Percentiles rank a stretch among this genome's conserved stretches.
These are phyloP conservation scores for Curvularia sp. DNA, from an alignment of 2,329 filamentous ascomycete species.

Conservation along the genomic window DNA sequence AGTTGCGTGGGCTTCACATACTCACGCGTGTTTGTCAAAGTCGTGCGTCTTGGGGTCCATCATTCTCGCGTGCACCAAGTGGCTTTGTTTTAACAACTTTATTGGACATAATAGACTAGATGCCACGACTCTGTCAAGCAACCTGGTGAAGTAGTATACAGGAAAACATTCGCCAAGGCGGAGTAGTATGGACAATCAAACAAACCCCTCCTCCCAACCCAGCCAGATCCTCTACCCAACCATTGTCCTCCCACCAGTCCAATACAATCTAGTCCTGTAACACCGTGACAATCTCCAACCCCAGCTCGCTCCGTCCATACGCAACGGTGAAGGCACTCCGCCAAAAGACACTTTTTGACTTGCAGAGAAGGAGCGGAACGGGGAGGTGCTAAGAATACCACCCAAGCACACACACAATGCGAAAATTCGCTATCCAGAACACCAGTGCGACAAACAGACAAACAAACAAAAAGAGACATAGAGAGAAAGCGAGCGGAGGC, in stretches of 20 bases:
- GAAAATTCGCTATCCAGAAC: slow-evolving; percentile 26
- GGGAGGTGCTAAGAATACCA: slow-evolving; percentile 11
- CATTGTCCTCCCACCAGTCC: slow-evolving; percentile 13
- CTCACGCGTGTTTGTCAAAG: background rate
- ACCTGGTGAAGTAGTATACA: slow-evolving; percentile 29
- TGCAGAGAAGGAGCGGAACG: slow-evolving; percentile 19
- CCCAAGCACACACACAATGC: slow-evolving; percentile 12
- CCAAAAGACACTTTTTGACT: slow-evolving; percentile 18
- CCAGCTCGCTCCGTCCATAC: slow-evolving; percentile 7
- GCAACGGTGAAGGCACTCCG: slow-evolving; percentile 10
- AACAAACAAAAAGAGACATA: background rate
- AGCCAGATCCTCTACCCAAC: slow-evolving; percentile 15
- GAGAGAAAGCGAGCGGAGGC: background rate
- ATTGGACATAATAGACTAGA: slow-evolving; percentile 44
- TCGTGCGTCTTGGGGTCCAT: background rate
- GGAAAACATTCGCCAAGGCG: slow-evolving; percentile 21
- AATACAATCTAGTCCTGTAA: slow-evolving; percentile 20
- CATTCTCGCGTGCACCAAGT: background rate
- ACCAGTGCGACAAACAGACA: slow-evolving; percentile 4
- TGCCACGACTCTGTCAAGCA: slow-evolving; percentile 36
- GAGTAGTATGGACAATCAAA: slow-evolving; percentile 16
- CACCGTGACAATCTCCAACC: slow-evolving; percentile 23
- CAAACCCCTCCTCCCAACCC: slow-evolving; percentile 7
- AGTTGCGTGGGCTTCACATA: background rate
- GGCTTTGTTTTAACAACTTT: slow-evolving; percentile 14